Conservation (phyloP, 2,329 filamentous ascomycete species). For the Calonectria hongkongensis region DNA sequence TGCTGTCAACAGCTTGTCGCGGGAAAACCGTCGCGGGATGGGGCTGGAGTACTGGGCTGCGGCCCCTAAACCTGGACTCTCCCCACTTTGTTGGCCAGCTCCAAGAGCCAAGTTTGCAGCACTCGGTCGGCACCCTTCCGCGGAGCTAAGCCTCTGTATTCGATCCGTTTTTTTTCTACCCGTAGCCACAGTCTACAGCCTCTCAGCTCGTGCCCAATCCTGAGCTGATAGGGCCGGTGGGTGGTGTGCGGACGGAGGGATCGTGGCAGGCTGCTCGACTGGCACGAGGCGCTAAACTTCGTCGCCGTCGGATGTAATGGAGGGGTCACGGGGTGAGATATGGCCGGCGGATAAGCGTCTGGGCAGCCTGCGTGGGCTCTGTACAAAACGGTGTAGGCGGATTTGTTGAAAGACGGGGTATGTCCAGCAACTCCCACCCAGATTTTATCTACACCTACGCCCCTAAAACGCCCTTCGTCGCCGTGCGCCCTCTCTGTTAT, state of each 20-base stretch:
- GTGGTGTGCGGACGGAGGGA: neutral
- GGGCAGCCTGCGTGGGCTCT: neutral
- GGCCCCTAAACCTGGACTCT: neutral
- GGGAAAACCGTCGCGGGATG: neutral
- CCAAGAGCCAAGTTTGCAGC: neutral
- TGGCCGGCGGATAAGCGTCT: neutral
- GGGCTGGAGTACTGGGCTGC: slow-evolving; percentile 4
- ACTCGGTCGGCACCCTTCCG: neutral
- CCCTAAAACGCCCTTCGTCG: neutral
- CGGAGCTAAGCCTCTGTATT: neutral
- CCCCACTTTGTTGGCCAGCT: slow-evolving; percentile 15
- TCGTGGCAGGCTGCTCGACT: neutral
- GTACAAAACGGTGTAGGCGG: neutral
- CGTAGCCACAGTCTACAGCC: too few relatives aligned
- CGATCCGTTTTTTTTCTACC: too few relatives aligned
- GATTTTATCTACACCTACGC: neutral
- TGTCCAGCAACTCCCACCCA: neutral
- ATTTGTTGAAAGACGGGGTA: neutral
- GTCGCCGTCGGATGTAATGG: neutral
- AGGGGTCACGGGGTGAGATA: neutral
- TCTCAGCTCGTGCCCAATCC: neutral
- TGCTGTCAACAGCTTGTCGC: neutral
- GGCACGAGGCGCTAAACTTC: slow-evolving; percentile 20
- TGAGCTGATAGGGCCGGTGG: neutral
- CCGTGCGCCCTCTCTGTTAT: neutral